Percentiles rank a stretch among this genome's conserved stretches.
These are phyloP conservation scores for Auricularia auricula-judae DNA, from an alignment of 768 basidiomycete species.

Conservation along the genomic window DNA sequence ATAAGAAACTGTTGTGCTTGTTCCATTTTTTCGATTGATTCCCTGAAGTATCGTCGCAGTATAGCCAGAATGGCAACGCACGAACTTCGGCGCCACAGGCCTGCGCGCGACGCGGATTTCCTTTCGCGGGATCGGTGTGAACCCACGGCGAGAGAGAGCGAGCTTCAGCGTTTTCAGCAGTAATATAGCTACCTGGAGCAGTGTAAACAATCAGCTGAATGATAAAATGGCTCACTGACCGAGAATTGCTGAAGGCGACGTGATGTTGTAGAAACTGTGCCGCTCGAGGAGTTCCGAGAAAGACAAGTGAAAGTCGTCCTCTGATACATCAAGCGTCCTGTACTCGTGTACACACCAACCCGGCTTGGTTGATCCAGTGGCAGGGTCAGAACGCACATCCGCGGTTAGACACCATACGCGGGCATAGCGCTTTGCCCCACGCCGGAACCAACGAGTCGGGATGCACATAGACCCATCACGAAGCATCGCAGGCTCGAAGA, in stretches of 20 bases:
- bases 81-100: constrained; percentile 9
- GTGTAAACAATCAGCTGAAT: too few species aligned
- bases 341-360: not conserved
- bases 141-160: not conserved
- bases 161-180: too few species aligned
- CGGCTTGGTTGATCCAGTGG: not conserved
- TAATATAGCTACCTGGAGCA: too few species aligned
- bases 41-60: constrained; percentile 19
- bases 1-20: constrained; percentile 17
- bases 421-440: too few species aligned
- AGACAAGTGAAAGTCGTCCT: not conserved
- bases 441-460: too few species aligned
- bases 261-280: too few species aligned
- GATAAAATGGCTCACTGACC: too few species aligned
- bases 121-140: constrained; percentile 2
- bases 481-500: too few species aligned
- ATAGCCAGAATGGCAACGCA: constrained; percentile 13
- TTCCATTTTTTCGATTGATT: constrained; percentile 21
- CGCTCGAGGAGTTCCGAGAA: not conserved
- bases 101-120: constrained; percentile 6
- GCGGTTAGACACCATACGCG: too few species aligned
- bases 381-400: too few species aligned
- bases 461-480: too few species aligned
- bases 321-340: not conserved
- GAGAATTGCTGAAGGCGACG: too few species aligned